Evolutionary conservation across 768 basidiomycete genomes (phyloP).

Genomic region (Xerocomellus dryophilus): DNA sequence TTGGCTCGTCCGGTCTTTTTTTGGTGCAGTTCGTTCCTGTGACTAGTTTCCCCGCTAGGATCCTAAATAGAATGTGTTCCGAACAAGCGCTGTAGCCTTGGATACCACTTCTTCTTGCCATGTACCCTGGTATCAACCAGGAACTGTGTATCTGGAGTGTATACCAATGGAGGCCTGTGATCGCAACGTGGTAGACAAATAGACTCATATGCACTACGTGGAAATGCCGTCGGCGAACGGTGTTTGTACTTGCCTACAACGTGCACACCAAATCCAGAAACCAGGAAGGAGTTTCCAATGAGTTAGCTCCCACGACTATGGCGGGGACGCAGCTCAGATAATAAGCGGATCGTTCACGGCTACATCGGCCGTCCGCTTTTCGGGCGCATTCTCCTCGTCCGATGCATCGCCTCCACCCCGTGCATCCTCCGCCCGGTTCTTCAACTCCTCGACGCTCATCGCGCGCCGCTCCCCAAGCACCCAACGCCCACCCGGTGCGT

Average conservation of each 20-base stretch:
- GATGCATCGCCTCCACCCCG: not conserved
- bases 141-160: not conserved
- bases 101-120: slow-evolving; percentile 3
- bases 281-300: too few relatives aligned
- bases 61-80: not conserved
- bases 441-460: slow-evolving; percentile 27
- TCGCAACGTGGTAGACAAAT: not conserved
- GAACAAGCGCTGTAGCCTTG: slow-evolving; percentile 4
- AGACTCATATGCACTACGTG: not conserved
- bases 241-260: too few relatives aligned
- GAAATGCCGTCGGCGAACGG: too few relatives aligned
- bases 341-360: not conserved
- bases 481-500: slow-evolving; percentile 33
- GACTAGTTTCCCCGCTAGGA: not conserved
- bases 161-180: too few relatives aligned
- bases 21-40: slow-evolving; percentile 10
- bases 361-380: not conserved
- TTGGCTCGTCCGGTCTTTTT: too few relatives aligned
- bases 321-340: not conserved
- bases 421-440: not conserved
- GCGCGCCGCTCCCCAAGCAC: slow-evolving; percentile 26
- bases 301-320: too few relatives aligned
- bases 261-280: too few relatives aligned
- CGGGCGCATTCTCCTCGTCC: not conserved
- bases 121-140: not conserved